Evolutionary conservation across 2,329 filamentous ascomycete genomes (phyloP).

Genomic region (Lasiodiplodia citricola): DNA sequence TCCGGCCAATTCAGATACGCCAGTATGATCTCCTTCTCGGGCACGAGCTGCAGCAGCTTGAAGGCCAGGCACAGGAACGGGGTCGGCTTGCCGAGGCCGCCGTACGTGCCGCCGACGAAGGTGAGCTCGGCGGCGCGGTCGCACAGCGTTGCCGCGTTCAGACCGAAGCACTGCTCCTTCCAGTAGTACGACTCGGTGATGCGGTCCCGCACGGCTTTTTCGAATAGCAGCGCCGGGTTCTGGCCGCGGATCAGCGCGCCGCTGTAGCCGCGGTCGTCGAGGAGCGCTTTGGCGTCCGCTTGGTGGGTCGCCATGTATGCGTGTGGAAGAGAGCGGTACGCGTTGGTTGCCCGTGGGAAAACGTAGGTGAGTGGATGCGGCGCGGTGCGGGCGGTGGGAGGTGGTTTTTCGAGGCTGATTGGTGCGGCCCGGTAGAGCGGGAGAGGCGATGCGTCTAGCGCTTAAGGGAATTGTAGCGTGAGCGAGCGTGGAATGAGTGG

Average conservation of each 20-base stretch:
- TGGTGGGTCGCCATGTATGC: conserved; percentile 61
- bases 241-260: conserved; percentile 82
- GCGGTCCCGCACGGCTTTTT: conserved; percentile 93
- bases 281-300: conserved; percentile 76
- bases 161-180: conserved; percentile 97
- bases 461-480: background rate
- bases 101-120: conserved; percentile 88
- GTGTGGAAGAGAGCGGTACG: background rate
- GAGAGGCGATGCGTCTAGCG: background rate
- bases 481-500: conserved; percentile 3
- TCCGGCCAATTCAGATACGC: conserved; percentile 81
- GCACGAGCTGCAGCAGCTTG: conserved; percentile 88
- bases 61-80: conserved; percentile 94
- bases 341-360: background rate
- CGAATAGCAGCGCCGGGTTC: conserved; percentile 94
- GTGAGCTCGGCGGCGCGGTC: conserved; percentile 85
- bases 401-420: background rate
- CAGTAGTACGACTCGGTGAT: conserved; percentile 97
- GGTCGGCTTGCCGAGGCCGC: conserved; percentile 81
- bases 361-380: background rate
- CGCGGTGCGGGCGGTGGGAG: background rate
- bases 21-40: conserved; percentile 75
- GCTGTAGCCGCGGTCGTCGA: conserved; percentile 87
- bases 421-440: background rate
- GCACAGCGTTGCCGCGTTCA: conserved; percentile 81